Base-by-base conservation (phyloP, 257 asterid genomes). In the Gentiana macrophylla region DNA sequence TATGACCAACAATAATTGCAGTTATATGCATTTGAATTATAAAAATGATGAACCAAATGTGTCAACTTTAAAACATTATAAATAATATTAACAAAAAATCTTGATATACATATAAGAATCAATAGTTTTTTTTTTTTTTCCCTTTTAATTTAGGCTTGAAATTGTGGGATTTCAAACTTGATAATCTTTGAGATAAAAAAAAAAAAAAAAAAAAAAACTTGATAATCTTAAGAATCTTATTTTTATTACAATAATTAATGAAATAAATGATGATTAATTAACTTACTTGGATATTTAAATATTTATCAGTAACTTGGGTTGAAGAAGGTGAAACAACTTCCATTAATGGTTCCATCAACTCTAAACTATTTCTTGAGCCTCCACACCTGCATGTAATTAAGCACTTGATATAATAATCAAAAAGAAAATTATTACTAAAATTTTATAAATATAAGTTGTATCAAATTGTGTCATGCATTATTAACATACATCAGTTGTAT, bases 321-420 rank as follows among this genome's bases (percentile, higher is more conserved):
- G 61, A 43, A 15, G 61, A 32, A 4, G 5, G 43, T 1, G 52
- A 10, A 56, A 66, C 56, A 37, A 67, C 62, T 48, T 72, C 60
- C 46, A 62, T 56, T 57, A 41, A 24, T 41, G 78, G 59, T 54
- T 75, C 81, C 36, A 67, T 86, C 44, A 73, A 8, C 50, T 90
- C 98, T 89, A 86, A 70, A 68, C 95, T 90, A 73, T 86, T 90
- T 62, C 96, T 84, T 58, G 94, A 38, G 94, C 96, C 62, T 82
- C 91, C 5, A 84, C 59, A 35, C 94, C 96, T 84, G 80, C 78
- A 76, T 67, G 54, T 12, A 10, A 43, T 1, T 45, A 9, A 37
- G 49, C 59, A 37, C 51, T 6, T 2, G 15, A 10, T 5, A 44
- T 34, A 24, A 51, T 37, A 35, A 15, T 50, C 2, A 32, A 36